These are phyloP conservation scores for Globisporangium viniferum DNA, from an alignment of 352 stramenopile genomes.

Conservation along the genomic window DNA sequence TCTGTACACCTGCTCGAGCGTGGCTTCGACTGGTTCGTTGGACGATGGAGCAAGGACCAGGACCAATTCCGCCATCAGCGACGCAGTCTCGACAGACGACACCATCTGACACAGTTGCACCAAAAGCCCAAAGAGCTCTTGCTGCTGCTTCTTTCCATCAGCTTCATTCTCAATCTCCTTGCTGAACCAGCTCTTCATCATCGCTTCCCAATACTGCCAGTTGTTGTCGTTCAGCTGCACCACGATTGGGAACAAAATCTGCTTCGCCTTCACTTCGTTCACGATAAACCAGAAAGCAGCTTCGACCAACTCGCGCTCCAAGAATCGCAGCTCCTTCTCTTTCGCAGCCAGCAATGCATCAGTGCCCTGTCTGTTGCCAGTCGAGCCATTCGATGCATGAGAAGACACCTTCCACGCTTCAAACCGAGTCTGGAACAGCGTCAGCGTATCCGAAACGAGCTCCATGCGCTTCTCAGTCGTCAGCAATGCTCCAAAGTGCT, in stretches of 20 bases:
- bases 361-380: constrained; percentile 12
- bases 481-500: constrained; percentile 39
- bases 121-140: constrained; percentile 9
- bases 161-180: not conserved
- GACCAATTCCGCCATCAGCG: constrained; percentile 17
- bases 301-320: constrained; percentile 35
- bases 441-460: constrained; percentile 40
- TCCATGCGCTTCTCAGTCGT: constrained; percentile 46
- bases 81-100: constrained; percentile 13
- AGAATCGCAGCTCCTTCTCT: constrained; percentile 34
- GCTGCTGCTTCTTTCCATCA: not conserved
- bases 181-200: constrained; percentile 17
- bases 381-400: not conserved
- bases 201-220: constrained; percentile 11
- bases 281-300: constrained; percentile 29
- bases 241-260: not conserved
- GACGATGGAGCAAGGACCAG: not conserved
- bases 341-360: constrained; percentile 4
- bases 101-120: constrained; percentile 12
- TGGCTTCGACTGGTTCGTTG: not conserved
- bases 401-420: constrained; percentile 29
- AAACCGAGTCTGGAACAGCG: constrained; percentile 43
- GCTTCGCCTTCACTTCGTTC: constrained; percentile 19
- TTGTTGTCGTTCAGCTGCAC: not conserved
- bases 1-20: constrained; percentile 2